These are phyloP conservation scores for Dendryphion nanum DNA, from an alignment of 2,329 filamentous ascomycete species.

Conservation along the genomic window DNA sequence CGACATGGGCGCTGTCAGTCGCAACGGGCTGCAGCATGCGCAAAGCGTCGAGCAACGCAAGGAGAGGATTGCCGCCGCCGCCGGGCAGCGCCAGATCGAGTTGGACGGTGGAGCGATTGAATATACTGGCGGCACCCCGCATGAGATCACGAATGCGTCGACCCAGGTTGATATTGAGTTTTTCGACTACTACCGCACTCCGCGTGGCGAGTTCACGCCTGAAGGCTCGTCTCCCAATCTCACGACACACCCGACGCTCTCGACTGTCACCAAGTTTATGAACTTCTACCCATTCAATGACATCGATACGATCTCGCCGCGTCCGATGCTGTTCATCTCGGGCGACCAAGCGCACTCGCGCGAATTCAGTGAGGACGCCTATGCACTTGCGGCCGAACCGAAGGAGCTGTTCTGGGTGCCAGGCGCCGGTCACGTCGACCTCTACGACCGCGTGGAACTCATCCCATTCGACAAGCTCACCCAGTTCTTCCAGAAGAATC, in stretches of 20 bases:
- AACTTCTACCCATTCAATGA: constrained; percentile 32
- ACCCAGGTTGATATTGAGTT: constrained; percentile 23
- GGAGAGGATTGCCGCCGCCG: constrained; percentile 6
- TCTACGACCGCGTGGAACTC: constrained; percentile 39
- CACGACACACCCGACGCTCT: constrained; percentile 33
- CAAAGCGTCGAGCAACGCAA: constrained; percentile 12
- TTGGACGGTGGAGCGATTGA: constrained; percentile 7
- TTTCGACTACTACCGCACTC: constrained; percentile 35
- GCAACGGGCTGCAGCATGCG: constrained; percentile 11
- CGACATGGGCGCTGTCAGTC: constrained; percentile 13
- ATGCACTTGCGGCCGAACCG: constrained; percentile 28
- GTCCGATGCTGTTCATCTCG: constrained; percentile 25
- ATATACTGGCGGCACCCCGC: constrained; percentile 7
- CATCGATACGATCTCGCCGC: constrained; percentile 29
- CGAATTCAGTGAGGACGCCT: constrained; percentile 29
- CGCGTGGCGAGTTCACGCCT: constrained; percentile 26
- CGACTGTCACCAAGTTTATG: constrained; percentile 28
- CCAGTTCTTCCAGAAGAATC: constrained; percentile 16
- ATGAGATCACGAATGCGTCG: constrained; percentile 16
- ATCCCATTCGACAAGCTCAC: constrained; percentile 35
- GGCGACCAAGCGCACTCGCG: constrained; percentile 27
- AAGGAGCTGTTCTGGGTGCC: constrained; percentile 38
- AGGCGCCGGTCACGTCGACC: constrained; percentile 35
- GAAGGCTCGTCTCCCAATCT: constrained; percentile 14
- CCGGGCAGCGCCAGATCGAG: constrained; percentile 11